A percentile compares a stretch with the other conserved stretches of the same genome.
These are phyloP conservation scores for Obba rivulosa DNA, from an alignment of 768 basidiomycete species.

Conservation along the genomic window DNA sequence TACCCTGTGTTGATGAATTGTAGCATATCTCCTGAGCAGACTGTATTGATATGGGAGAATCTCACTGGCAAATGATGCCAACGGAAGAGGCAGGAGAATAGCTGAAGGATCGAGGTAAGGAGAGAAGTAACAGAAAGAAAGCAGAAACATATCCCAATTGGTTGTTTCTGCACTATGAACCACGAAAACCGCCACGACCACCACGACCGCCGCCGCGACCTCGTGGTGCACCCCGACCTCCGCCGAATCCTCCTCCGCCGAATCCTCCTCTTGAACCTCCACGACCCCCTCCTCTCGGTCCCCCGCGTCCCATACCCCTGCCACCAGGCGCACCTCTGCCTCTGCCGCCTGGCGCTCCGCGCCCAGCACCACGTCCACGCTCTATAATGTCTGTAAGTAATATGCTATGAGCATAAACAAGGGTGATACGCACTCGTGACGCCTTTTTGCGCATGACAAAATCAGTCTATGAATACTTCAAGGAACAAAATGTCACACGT, in stretches of 20 bases:
- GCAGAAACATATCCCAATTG: neutral
- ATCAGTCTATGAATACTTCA: neutral
- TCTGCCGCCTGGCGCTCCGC: slow-evolving; percentile 14
- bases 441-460: slow-evolving; percentile 28
- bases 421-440: slow-evolving; percentile 23
- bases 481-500: slow-evolving; percentile 12
- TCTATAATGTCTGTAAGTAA: slow-evolving; percentile 30
- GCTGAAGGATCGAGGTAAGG: slow-evolving; percentile 2
- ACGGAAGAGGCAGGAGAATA: neutral
- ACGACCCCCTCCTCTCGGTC: slow-evolving; percentile 32
- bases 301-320: slow-evolving; percentile 36
- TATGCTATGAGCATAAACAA: slow-evolving; percentile 5
- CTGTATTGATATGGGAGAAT: no score
- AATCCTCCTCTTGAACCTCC: slow-evolving; percentile 47
- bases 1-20: no score
- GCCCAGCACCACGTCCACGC: slow-evolving; percentile 24
- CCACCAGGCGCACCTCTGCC: slow-evolving; percentile 33
- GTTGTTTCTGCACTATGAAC: slow-evolving; percentile 31
- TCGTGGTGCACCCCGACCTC: slow-evolving; percentile 41
- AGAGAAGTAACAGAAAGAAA: neutral
- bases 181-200: slow-evolving; percentile 41
- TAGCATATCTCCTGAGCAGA: neutral
- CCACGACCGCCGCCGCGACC: slow-evolving; percentile 32
- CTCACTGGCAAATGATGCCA: no score
- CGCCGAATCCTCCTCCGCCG: slow-evolving; percentile 37